Percentiles rank a stretch among this genome's conserved stretches.
Conservation (phyloP, 495 filamentous ascomycete species). For the Daldinia concentrica region DNA sequence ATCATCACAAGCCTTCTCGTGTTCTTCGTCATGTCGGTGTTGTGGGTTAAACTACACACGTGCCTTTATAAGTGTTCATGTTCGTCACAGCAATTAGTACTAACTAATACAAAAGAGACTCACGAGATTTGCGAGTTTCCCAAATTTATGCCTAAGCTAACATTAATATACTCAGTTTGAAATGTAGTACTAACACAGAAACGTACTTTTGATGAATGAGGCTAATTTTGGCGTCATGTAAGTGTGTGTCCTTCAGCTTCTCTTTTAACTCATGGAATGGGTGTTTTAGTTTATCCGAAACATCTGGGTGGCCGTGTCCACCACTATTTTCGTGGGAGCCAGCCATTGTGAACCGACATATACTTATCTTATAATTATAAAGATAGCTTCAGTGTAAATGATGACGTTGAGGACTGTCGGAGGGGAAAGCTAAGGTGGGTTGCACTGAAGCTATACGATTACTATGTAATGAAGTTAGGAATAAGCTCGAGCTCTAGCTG, state of each 20-base stretch:
- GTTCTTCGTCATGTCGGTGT: slow-evolving; percentile 93
- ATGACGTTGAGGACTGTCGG: slow-evolving; percentile 1
- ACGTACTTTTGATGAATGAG: slow-evolving; percentile 60
- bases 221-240: slow-evolving; percentile 59
- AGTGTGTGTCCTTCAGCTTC: slow-evolving; percentile 57
- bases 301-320: slow-evolving; percentile 28
- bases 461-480: neutral
- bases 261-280: slow-evolving; percentile 57
- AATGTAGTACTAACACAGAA: neutral
- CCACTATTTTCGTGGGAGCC: slow-evolving; percentile 29
- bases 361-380: neutral
- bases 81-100: neutral
- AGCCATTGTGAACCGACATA: slow-evolving; percentile 12
- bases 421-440: neutral
- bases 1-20: slow-evolving; percentile 83
- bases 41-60: slow-evolving; percentile 73
- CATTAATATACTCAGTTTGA: slow-evolving; percentile 6
- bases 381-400: neutral
- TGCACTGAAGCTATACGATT: neutral
- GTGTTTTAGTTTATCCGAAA: slow-evolving; percentile 47
- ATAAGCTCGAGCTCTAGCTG: neutral
- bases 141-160: slow-evolving; percentile 59
- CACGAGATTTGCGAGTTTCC: slow-evolving; percentile 65
- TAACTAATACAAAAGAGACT: neutral
- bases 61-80: slow-evolving; percentile 14